Conservation (phyloP, 352 stramenopile genomes). For the Thalassiosira livingstoniorum region DNA sequence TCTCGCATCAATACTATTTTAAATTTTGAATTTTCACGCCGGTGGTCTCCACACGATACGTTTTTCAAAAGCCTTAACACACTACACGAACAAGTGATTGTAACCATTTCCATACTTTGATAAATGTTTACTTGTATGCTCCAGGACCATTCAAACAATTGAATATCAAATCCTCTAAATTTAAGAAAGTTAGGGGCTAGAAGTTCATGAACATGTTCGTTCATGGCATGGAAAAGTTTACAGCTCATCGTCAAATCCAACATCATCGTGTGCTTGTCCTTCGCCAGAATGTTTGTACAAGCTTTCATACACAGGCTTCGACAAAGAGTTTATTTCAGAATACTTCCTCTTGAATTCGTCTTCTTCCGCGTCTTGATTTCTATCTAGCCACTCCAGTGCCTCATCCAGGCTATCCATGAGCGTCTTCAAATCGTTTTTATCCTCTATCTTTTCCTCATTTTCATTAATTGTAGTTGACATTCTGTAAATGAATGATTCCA, state of each 20-base stretch:
- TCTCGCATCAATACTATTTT: too few species aligned
- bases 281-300: background rate
- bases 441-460: slow-evolving; percentile 94
- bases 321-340: slow-evolving; percentile 95
- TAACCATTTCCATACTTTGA: too few species aligned
- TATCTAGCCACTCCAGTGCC: slow-evolving; percentile 99
- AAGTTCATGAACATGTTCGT: too few species aligned
- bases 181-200: too few species aligned
- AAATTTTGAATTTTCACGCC: too few species aligned
- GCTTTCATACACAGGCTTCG: slow-evolving; percentile 10
- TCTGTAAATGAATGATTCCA: slow-evolving; percentile 96
- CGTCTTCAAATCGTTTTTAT: slow-evolving; percentile 93
- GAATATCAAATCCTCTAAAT: too few species aligned
- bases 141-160: too few species aligned
- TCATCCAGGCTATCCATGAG: slow-evolving; percentile 95
- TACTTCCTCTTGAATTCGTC: slow-evolving; percentile 97
- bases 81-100: too few species aligned
- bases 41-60: too few species aligned
- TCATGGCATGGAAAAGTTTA: too few species aligned
- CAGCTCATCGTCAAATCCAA: slow-evolving; percentile 32
- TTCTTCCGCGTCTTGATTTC: slow-evolving; percentile 98
- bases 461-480: slow-evolving; percentile 82
- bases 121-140: too few species aligned
- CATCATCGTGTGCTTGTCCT: background rate
- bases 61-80: too few species aligned